Conservation (phyloP, 495 filamentous ascomycete species). For the Xylaria intraflava region DNA sequence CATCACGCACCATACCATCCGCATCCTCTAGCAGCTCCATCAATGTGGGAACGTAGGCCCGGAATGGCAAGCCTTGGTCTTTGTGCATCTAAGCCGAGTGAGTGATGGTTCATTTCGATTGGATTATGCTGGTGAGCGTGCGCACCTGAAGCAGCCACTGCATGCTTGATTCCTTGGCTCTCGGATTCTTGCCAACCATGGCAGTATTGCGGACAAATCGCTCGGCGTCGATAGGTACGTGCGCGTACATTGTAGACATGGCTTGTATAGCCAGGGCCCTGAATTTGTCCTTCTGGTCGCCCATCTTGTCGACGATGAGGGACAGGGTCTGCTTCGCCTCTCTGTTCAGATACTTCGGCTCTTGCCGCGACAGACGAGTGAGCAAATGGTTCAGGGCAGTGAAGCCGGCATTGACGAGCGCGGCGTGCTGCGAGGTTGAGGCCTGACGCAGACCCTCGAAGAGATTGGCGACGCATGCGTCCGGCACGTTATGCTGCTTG, state of each 20-base stretch:
- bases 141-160: constrained; percentile 69
- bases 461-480: constrained; percentile 59
- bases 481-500: constrained; percentile 81
- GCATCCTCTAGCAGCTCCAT: constrained; percentile 86
- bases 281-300: constrained; percentile 79
- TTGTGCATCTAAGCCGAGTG: constrained; percentile 59
- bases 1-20: constrained; percentile 76
- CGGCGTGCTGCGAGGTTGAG: constrained; percentile 62
- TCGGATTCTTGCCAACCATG: constrained; percentile 70
- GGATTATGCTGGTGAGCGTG: constrained; percentile 2
- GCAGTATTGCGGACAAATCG: constrained; percentile 68
- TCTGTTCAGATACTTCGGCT: constrained; percentile 60
- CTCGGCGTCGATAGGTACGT: constrained; percentile 65
- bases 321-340: constrained; percentile 61
- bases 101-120: background rate
- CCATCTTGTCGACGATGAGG: constrained; percentile 74
- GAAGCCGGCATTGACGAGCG: constrained; percentile 67
- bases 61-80: constrained; percentile 69
- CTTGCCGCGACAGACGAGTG: constrained; percentile 75
- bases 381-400: constrained; percentile 79
- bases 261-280: constrained; percentile 63
- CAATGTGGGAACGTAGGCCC: constrained; percentile 69
- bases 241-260: constrained; percentile 66
- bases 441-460: constrained; percentile 67
- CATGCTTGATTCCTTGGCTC: constrained; percentile 76